phyloP scores from a whole-genome alignment of 2,329 filamentous ascomycete genomes.

The Dendrostoma leiphaemia region DNA sequence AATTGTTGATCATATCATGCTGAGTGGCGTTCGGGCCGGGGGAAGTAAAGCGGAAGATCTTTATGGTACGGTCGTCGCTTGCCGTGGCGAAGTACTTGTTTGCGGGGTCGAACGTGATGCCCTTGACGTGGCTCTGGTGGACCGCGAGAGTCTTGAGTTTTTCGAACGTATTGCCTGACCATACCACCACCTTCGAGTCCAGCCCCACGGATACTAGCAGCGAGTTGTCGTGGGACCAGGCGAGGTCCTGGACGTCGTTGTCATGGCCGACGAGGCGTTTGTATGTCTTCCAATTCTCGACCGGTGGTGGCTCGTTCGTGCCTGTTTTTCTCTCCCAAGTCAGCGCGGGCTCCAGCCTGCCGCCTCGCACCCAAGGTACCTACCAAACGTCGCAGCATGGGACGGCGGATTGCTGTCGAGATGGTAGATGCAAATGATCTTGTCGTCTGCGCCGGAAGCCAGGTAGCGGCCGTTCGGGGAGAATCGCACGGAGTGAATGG shows the following conservation, averaged over 20 bases:
- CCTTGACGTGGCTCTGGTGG: conserved; percentile 97
- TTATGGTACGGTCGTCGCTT: conserved; percentile 94
- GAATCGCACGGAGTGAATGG: conserved; percentile 95
- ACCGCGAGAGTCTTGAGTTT: conserved; percentile 91
- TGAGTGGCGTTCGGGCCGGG: conserved; percentile 87
- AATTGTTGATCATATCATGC: conserved; percentile 96
- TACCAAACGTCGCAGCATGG: conserved; percentile 77
- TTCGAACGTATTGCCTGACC: conserved; percentile 97
- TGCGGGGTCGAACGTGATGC: conserved; percentile 95
- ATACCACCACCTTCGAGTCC: conserved; percentile 97
- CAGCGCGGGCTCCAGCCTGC: background rate
- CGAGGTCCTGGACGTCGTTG: conserved; percentile 96
- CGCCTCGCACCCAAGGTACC: conserved; percentile 23
- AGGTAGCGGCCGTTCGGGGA: conserved; percentile 93
- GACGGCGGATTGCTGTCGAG: conserved; percentile 79
- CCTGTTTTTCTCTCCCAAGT: conserved; percentile 43
- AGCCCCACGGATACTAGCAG: conserved; percentile 93
- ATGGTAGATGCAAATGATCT: conserved; percentile 96
- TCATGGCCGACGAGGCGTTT: conserved; percentile 93
- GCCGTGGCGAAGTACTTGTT: conserved; percentile 99
- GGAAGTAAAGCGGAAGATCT: conserved; percentile 92
- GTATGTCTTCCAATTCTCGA: conserved; percentile 97
- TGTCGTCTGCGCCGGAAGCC: conserved; percentile 96
- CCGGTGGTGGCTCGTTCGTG: conserved; percentile 83
- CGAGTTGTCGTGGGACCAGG: conserved; percentile 95